phyloP scores from a whole-genome alignment of 164 flowering plant genomes.

The Hamamelis virginiana region DNA sequence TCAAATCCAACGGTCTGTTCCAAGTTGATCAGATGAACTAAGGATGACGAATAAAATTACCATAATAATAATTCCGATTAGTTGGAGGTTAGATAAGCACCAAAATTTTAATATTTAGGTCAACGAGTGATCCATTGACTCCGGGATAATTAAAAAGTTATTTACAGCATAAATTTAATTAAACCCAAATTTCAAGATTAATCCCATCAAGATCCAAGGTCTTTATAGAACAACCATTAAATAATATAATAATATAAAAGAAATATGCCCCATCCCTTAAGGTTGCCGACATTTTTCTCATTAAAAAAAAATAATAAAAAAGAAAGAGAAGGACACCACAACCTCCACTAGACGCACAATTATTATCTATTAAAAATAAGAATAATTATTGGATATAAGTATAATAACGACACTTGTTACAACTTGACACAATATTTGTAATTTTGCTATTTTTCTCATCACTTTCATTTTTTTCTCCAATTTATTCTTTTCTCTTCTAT shows the following conservation, averaged over 20 bases:
- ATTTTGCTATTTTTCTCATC: constrained; percentile 12
- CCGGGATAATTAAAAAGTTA: no score
- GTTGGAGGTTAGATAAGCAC: no score
- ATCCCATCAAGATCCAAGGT: no score
- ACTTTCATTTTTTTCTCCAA: neutral
- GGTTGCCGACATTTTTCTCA: neutral
- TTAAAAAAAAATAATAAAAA: neutral
- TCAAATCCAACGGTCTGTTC: no score
- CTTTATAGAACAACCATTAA: no score
- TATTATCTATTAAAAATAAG: neutral
- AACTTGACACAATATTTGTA: constrained; percentile 7
- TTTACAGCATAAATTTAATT: no score
- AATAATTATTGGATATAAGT: neutral
- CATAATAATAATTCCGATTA: no score
- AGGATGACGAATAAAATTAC: no score
- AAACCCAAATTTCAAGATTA: no score
- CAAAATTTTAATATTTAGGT: no score
- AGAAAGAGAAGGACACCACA: constrained; percentile 17
- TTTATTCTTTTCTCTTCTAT: constrained; percentile 21
- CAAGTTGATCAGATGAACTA: no score
- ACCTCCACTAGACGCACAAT: constrained; percentile 9
- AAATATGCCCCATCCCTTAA: neutral
- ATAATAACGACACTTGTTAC: neutral
- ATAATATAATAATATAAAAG: neutral
- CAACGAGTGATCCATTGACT: no score